These are phyloP conservation scores for Candida jianshihensis DNA, from an alignment of 805 yeast genomes.

Conservation along the genomic window DNA sequence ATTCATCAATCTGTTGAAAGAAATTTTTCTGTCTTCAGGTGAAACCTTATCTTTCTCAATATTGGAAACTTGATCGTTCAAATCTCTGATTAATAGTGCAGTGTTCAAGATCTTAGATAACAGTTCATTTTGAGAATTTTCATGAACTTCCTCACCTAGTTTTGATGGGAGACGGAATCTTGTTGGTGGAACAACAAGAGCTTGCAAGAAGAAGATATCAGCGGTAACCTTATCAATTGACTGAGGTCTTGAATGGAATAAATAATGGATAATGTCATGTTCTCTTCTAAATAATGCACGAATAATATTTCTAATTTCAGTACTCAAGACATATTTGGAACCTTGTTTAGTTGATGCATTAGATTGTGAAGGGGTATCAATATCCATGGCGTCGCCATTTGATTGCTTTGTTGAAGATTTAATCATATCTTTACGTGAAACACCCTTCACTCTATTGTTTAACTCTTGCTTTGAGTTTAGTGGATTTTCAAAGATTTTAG, in stretches of 20 bases:
- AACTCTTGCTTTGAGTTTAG: slow-evolving; percentile 74
- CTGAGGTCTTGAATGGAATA: slow-evolving; percentile 79
- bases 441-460: slow-evolving; percentile 79
- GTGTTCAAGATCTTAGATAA: slow-evolving; percentile 76
- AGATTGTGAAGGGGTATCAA: slow-evolving; percentile 14
- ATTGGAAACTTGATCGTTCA: slow-evolving; percentile 73
- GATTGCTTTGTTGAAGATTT: slow-evolving; percentile 19
- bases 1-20: slow-evolving; percentile 89
- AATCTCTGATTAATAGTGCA: slow-evolving; percentile 74
- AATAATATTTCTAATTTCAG: slow-evolving; percentile 78
- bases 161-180: slow-evolving; percentile 95
- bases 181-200: slow-evolving; percentile 91
- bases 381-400: slow-evolving; percentile 25
- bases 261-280: slow-evolving; percentile 53
- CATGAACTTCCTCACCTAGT: slow-evolving; percentile 93
- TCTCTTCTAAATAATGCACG: slow-evolving; percentile 72
- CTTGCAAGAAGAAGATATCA: slow-evolving; percentile 85
- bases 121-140: slow-evolving; percentile 87
- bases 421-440: slow-evolving; percentile 65
- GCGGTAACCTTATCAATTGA: slow-evolving; percentile 43
- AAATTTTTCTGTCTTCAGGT: slow-evolving; percentile 63
- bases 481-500: slow-evolving; percentile 86
- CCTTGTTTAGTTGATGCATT: slow-evolving; percentile 45
- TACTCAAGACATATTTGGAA: slow-evolving; percentile 78
- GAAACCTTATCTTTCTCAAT: slow-evolving; percentile 52